Percentiles rank a stretch among this genome's conserved stretches.
Evolutionary conservation across 345 rosid genomes (phyloP).

Genomic region (Populus euphratica): DNA sequence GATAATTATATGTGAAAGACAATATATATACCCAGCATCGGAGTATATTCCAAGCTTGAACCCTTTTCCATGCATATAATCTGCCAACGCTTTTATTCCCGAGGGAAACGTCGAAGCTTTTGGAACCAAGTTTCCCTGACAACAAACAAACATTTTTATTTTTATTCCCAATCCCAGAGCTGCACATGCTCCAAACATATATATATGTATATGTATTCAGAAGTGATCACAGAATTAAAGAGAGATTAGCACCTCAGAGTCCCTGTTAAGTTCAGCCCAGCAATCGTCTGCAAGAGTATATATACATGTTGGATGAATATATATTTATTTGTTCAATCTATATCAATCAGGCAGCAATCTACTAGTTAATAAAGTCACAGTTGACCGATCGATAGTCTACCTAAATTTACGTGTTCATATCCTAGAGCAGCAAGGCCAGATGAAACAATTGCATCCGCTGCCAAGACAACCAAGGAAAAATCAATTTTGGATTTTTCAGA

Average conservation of each 20-base stretch:
- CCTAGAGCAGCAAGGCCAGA: conserved; percentile 27
- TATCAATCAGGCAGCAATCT: not conserved
- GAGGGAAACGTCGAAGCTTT: conserved; percentile 69
- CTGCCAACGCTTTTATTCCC: conserved; percentile 77
- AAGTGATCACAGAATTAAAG: not conserved
- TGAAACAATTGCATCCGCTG: conserved; percentile 30
- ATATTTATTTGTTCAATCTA: no score
- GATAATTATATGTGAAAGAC: no score
- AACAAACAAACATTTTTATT: not conserved
- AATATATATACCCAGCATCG: conserved; percentile 65
- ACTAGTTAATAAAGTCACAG: not conserved
- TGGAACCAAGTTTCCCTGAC: conserved; percentile 63
- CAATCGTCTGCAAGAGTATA: conserved; percentile 36
- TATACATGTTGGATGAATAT: no score
- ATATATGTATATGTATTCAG: not conserved
- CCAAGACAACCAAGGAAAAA: not conserved
- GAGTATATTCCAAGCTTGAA: conserved; percentile 88
- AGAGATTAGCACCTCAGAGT: conserved; percentile 24
- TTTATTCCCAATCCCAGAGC: not conserved
- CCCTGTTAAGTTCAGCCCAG: conserved; percentile 51
- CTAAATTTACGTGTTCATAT: conserved; percentile 22
- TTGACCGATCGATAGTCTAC: not conserved
- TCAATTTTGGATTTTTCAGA: no score
- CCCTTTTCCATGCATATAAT: conserved; percentile 77
- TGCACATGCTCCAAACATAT: not conserved